phyloP scores from a whole-genome alignment of 345 rosid genomes.

The Camelina hispida region DNA sequence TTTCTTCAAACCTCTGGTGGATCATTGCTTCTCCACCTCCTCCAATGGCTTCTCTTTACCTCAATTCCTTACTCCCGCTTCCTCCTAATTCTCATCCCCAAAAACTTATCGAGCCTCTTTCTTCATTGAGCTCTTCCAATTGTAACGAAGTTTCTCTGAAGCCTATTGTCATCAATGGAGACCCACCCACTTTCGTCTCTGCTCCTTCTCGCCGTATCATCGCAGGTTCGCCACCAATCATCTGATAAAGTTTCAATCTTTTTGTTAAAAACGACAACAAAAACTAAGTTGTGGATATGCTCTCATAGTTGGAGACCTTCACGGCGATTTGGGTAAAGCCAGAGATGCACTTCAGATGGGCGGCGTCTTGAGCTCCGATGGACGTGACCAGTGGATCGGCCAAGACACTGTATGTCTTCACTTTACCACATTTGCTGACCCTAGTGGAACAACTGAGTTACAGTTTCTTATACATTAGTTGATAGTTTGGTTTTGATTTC shows the following conservation, averaged over 20 bases:
- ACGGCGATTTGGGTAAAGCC: slow-evolving; percentile 86
- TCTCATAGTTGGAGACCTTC: slow-evolving; percentile 82
- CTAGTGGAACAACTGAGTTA: not conserved
- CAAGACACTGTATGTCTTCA: slow-evolving; percentile 63
- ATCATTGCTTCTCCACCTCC: slow-evolving; percentile 34
- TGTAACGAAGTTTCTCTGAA: slow-evolving; percentile 47
- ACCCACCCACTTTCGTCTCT: slow-evolving; percentile 85
- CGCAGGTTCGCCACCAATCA: slow-evolving; percentile 59
- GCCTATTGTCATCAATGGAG: slow-evolving; percentile 75
- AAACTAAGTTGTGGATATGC: slow-evolving; percentile 16
- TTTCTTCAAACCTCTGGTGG: slow-evolving; percentile 32
- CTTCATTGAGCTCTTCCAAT: slow-evolving; percentile 35
- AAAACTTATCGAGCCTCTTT: slow-evolving; percentile 50
- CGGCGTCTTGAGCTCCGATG: slow-evolving; percentile 81
- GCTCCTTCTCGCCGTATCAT: slow-evolving; percentile 92
- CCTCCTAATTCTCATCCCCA: slow-evolving; percentile 53
- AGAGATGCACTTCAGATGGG: slow-evolving; percentile 79
- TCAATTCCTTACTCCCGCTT: slow-evolving; percentile 60
- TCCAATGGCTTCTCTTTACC: slow-evolving; percentile 67
- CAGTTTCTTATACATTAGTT: slow-evolving; percentile 2
- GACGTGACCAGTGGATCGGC: slow-evolving; percentile 77
- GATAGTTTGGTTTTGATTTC: not conserved
- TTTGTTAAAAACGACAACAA: not conserved
- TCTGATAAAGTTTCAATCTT: slow-evolving; percentile 7
- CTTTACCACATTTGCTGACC: not conserved